Evolutionary conservation across 2,329 filamentous ascomycete species (phyloP), one percentile per base, ranked within the genome.

Genomic region (Pseudogymnoascus sp.): DNA sequence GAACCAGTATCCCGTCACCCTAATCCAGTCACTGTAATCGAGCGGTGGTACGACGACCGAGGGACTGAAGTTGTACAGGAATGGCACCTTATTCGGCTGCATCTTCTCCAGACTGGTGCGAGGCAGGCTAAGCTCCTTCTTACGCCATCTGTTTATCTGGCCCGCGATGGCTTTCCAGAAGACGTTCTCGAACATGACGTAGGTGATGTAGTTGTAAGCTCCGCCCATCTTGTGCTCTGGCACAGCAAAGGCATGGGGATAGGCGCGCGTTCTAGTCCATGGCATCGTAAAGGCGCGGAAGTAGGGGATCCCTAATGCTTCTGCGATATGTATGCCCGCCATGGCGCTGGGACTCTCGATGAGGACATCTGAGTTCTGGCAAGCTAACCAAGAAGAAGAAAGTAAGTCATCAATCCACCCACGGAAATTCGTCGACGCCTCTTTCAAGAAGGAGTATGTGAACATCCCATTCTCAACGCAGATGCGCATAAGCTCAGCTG

Each of bases 221-320:
- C 95, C 95, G 62, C 95, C 95, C 86, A 96, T 91, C 77, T 96
- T 97, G 75, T 90, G 87, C 66, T 96, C 90, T 1, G 92, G 90
- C 66, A 96, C 93, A 25, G 93, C 89, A 75, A 99, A 99, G 0
- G 95, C 95, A 75, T 99, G 95, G 2, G 95, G 95, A 70, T 99
- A 99, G 0, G 93, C 92, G 62, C 95, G 84, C 14, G 95, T 99
- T 59, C 93, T 87, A 0, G 95, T 96, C 95, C 95, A 99, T 0
- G 95, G 95, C 95, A 99, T 99, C 16, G 92, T 96, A 73, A 99
- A 99, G 0, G 93, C 93, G 63, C 95, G 87, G 79, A 97, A 97
- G 75, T 99, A 99, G 0, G 95, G 95, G 50, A 99, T 96, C 12
- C 85, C 82, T 1, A 99, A 82, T 23, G 92, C 91, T 77, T 99